phyloP scores from a whole-genome alignment of 2,329 filamentous ascomycete species.

The Dactylellina leptospora region DNA sequence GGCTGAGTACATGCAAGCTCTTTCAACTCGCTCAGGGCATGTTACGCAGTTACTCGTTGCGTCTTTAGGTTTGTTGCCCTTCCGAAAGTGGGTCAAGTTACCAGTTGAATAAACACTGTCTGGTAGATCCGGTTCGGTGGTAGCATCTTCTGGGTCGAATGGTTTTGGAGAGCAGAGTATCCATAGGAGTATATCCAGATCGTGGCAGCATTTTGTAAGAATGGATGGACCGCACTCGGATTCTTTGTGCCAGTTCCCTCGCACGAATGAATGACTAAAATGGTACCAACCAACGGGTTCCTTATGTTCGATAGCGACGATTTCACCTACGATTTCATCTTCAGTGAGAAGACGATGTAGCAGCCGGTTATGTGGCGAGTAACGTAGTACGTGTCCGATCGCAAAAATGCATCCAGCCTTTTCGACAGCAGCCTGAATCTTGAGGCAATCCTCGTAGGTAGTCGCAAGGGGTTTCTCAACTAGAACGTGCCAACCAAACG shows the following conservation, averaged over 20 bases:
- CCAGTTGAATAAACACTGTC: conserved; percentile 78
- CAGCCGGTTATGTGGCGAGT: conserved; percentile 90
- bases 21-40: conserved; percentile 72
- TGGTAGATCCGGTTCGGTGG: conserved; percentile 72
- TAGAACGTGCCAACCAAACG: conserved; percentile 79
- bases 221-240: conserved; percentile 80
- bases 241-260: conserved; percentile 90
- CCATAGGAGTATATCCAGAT: conserved; percentile 93
- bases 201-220: conserved; percentile 94
- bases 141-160: conserved; percentile 58
- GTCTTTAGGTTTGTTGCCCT: conserved; percentile 74
- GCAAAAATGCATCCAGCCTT: conserved; percentile 72
- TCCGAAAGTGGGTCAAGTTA: conserved; percentile 78
- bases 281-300: conserved; percentile 98
- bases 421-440: conserved; percentile 52
- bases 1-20: conserved; percentile 83
- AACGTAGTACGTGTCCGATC: conserved; percentile 91
- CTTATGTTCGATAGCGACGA: conserved; percentile 86
- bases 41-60: conserved; percentile 85
- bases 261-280: conserved; percentile 87
- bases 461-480: conserved; percentile 95
- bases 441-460: conserved; percentile 77
- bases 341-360: conserved; percentile 79
- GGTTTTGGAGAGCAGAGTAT: conserved; percentile 77
- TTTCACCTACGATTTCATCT: conserved; percentile 79